phyloP scores from a whole-genome alignment of 2,329 filamentous ascomycete species.

The Alternaria triticina region DNA sequence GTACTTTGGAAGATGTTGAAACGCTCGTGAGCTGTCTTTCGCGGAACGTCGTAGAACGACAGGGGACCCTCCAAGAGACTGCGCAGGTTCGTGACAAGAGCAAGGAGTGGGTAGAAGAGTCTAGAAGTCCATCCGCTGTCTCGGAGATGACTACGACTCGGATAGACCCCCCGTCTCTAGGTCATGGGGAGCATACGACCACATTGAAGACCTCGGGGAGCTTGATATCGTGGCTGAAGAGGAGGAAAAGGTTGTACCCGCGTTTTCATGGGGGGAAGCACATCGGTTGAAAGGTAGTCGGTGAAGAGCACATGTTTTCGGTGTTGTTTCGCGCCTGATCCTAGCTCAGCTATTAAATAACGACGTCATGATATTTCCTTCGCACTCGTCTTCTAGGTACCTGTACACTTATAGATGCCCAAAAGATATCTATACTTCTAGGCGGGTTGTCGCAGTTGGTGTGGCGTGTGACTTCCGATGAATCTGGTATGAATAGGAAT shows the following conservation, averaged over 20 bases:
- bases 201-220: neutral
- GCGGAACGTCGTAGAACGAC: neutral
- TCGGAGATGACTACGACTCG: neutral
- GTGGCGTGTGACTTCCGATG: neutral
- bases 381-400: neutral
- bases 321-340: neutral
- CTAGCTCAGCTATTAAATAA: neutral
- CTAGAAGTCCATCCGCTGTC: neutral
- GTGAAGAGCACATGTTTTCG: neutral
- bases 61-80: neutral
- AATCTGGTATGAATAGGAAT: neutral
- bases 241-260: neutral
- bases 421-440: neutral
- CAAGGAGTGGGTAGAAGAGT: neutral
- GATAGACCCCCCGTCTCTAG: neutral
- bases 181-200: neutral
- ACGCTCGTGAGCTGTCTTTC: neutral
- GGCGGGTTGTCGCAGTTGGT: neutral
- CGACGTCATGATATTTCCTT: neutral
- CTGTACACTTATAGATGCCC: neutral
- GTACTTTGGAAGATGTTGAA: slow-evolving; percentile 62
- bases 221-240: neutral
- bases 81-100: neutral
- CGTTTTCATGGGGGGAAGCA: neutral
- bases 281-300: neutral